Base-by-base conservation (phyloP, 768 basidiomycete species). In the Amanita polypyramis region DNA sequence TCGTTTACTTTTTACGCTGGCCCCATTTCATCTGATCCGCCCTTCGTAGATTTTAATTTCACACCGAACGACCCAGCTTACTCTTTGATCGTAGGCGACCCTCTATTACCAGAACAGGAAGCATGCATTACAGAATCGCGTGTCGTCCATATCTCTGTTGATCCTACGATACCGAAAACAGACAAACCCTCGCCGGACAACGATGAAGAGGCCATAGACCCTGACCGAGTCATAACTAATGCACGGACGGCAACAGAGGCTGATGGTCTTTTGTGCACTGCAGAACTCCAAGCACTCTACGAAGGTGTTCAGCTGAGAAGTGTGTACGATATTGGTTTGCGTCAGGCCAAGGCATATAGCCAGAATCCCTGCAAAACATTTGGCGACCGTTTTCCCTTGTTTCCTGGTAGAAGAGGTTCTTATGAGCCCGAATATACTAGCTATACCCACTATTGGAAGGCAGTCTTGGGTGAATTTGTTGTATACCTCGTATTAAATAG, bases 361-460 rank as follows among this genome's bases (percentile, higher is more conserved):
- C 46, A 48, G n/a, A 49, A 51, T 20, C 47, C 51, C 30, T 20
- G 67, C 4, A 55, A 54, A 47, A 78, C 73, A 2, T 89, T 76
- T 56, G 81, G 80, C 2, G 60, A 64, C 39, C 67, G 84, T 54
- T 61, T 69, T 1, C 54, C 57, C 2, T 49, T 77, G 3, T 55
- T 64, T n/a, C 27, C 59, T 11, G 65, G 58, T 8, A 66, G 73
- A 49, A 65, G 64, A 15, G 90, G 90, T 3, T 68, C 63, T 9
- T 63, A 75, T 59, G 90, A 94, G 59, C 91, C 92, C 2, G 75
- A 79, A 61, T 97, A 82, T 69, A 94, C 93, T 32, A 88, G 84
- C 59, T 95, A 84, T 58, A 91, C 94, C 0, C 79, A 88, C 62
- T 82, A 82, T 57, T 94, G 90, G 89, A 77, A 85, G 57, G 66